Evolutionary conservation across 257 asterid species (phyloP), one percentile per base, ranked within the genome.

Genomic region (Solanum bulbocastanum): DNA sequence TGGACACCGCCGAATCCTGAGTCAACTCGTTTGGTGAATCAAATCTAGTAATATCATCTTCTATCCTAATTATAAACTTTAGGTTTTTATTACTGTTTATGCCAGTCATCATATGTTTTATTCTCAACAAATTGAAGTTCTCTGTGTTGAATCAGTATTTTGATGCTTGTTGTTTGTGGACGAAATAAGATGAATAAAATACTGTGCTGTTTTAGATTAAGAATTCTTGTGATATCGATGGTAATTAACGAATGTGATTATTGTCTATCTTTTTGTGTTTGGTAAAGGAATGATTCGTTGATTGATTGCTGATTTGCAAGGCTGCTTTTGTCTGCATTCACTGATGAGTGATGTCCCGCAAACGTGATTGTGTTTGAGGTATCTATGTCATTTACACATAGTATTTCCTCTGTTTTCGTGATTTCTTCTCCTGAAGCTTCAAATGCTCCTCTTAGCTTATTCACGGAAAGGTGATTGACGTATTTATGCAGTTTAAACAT

Each of bases 251-350:
- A 75, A 42, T 85, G 68, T 86, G 87, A 76, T 71, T 88, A 86
- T 88, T 75, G 69, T 88, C 37, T 12, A 9, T 82, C 69, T 65
- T 69, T 23, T 78, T 84, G 18, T 85, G 71, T 23, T 89, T 35
- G 52, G 42, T 89, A 84, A 88, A 87, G 89, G 89, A 88, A 74
- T 74, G 52, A 74, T 74, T 22, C 32, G 18, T 85, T 89, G 85
- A 85, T 78, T 85, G 84, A 83, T 83, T 92, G 88, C 78, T 87
- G 90, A 89, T 88, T 90, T 87, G 88, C 83, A 83, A 90, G 87
- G 36, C 87, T 87, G 85, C 87, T 88, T 75, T 72, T 89, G 65
- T 88, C 92, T 84, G 74, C 90, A 84, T 87, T 86, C 89, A 86
- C 88, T 88, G 88, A 40, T 86, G 87, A 86, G 86, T 87, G 88